phyloP scores from a whole-genome alignment of 1,284 basidiomycete species.

The Malassezia caprae region DNA sequence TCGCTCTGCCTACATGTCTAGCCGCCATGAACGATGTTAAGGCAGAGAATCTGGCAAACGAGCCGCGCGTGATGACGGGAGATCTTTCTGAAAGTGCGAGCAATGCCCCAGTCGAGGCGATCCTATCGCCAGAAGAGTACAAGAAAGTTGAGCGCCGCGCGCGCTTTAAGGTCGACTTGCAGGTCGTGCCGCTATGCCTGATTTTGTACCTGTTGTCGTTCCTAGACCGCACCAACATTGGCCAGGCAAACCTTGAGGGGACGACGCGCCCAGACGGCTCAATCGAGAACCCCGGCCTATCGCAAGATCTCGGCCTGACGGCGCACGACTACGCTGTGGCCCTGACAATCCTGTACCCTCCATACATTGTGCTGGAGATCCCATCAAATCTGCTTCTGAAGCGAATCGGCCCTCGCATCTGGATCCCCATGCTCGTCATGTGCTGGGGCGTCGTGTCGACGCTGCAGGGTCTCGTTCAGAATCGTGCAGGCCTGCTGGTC shows the following conservation, averaged over 20 bases:
- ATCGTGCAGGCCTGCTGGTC: conserved; percentile 29
- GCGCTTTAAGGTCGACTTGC: conserved; percentile 31
- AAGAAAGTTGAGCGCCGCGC: conserved; percentile 20
- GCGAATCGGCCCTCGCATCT: conserved; percentile 26
- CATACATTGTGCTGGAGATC: conserved; percentile 44
- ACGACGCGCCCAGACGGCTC: conserved; percentile 17
- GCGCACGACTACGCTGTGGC: conserved; percentile 9
- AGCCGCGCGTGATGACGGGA: not conserved
- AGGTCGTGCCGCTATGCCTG: conserved; percentile 30
- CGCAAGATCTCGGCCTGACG: not conserved
- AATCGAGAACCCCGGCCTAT: conserved; percentile 16
- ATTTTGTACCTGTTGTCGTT: conserved; percentile 31
- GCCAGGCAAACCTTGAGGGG: conserved; percentile 29
- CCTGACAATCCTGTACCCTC: conserved; percentile 33
- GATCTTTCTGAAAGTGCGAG: not conserved
- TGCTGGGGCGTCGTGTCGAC: conserved; percentile 28
- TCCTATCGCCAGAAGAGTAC: conserved; percentile 7
- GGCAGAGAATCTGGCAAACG: not conserved
- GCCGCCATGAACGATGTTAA: not conserved
- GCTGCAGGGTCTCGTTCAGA: conserved; percentile 32
- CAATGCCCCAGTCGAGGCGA: not conserved
- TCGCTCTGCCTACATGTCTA: not conserved
- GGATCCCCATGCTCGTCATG: conserved; percentile 32
- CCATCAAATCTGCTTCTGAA: conserved; percentile 37
- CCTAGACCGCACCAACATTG: conserved; percentile 34